These are phyloP conservation scores for Gracilaria domingensis DNA, from an alignment of 23 red algal species.

Conservation along the genomic window DNA sequence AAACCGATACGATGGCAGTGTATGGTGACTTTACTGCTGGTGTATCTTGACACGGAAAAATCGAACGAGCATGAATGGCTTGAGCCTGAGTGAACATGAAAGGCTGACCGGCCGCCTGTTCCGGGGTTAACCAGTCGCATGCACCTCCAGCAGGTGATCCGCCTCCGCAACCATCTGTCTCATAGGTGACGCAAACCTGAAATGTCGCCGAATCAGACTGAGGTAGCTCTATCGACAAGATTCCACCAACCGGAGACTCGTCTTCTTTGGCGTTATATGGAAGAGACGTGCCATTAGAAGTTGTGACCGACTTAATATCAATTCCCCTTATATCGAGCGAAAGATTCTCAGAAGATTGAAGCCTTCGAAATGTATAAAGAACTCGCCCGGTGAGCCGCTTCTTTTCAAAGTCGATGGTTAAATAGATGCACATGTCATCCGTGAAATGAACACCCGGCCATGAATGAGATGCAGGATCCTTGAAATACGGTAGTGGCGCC, in stretches of 20 bases:
- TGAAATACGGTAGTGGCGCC: conserved; percentile 36
- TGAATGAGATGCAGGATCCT: conserved; percentile 50
- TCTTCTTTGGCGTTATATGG: conserved; percentile 37
- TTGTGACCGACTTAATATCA: conserved; percentile 47
- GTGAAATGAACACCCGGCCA: conserved; percentile 44
- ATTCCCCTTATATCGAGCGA: conserved; percentile 72
- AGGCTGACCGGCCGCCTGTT: conserved; percentile 61
- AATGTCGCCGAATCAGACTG: not conserved
- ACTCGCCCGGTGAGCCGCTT: conserved; percentile 28
- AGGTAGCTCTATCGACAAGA: conserved; percentile 38
- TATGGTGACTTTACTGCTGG: conserved; percentile 80
- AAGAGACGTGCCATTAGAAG: not conserved
- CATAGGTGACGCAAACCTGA: conserved; percentile 40
- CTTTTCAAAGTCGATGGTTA: conserved; percentile 44
- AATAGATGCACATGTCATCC: conserved; percentile 24
- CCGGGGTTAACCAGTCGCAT: conserved; percentile 72
- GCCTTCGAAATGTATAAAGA: conserved; percentile 25
- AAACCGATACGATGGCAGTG: conserved; percentile 62
- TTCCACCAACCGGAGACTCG: conserved; percentile 28
- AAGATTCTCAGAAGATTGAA: conserved; percentile 2
- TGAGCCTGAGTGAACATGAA: conserved; percentile 82
- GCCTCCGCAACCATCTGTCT: conserved; percentile 68
- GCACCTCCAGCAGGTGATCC: conserved; percentile 59
- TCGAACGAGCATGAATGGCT: conserved; percentile 80
- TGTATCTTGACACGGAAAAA: conserved; percentile 86